Evolutionary conservation across 139 green algal species (phyloP), one percentile per base, ranked within the genome.

Genomic region (Ettlia oleoabundans): DNA sequence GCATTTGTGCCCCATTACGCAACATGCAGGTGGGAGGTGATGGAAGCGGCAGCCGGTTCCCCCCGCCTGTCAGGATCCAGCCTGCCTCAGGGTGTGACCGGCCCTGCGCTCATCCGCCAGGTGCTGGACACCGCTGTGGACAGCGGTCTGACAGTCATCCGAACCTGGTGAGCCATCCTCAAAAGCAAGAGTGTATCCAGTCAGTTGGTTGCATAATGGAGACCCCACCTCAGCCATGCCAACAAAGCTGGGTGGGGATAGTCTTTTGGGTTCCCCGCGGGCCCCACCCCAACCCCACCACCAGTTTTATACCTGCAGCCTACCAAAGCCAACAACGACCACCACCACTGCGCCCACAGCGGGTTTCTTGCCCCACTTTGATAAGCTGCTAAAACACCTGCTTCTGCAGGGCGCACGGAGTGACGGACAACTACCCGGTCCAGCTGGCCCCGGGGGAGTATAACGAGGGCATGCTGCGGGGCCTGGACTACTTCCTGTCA

Each of bases 21-120:
- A n/a, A 9, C 13, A 2, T 72, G 41, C 62, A 82, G 72, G 62
- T 93, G 90, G 90, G 90, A 94, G 81, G 79, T 91, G 40, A 73
- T 92, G 61, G 89, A 93, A 68, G 82, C 83, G 6, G 88, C 79
- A 0, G 90, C 90, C 24, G 90, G 89, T 2, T 86, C 85, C 19
- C 86, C 86, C 21, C 41, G 76, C 7, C 82, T 91, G 35, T 32
- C 66, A 1, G 90, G 79, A n/a, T 77, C 84, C 24, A 58, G 40
- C 0, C 83, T 93, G 42, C 89, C 89, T 10, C 28, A 76, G 0
- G 77, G 69, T 28, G 63, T 82, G 13, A 79, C 78, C 28, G 84
- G 84, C 6, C 78, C 78, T 26, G 40, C 19, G 73, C 40, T 91
- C 35, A 55, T 91, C 24, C 69, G 74, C 13, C 26, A 81, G 5